Conservation (phyloP, 257 asterid species). For the Jacaranda mimosifolia region DNA sequence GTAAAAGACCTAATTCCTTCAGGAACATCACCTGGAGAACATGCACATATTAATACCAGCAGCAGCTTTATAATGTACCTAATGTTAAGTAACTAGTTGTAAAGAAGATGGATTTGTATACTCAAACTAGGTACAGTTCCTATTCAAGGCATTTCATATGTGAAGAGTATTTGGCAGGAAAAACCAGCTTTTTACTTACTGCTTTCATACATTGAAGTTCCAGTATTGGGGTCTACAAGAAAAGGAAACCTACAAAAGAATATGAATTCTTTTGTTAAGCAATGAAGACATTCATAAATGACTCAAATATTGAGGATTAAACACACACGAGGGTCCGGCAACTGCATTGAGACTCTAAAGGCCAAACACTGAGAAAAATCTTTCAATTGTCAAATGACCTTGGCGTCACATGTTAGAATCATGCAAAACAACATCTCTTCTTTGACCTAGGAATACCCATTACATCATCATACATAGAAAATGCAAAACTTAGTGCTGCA, state of each 20-base stretch:
- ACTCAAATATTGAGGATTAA: conserved; percentile 15
- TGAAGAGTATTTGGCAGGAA: background rate
- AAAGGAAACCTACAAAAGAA: conserved; percentile 73
- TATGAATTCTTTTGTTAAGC: conserved; percentile 7
- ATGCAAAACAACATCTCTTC: no score
- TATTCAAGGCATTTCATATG: background rate
- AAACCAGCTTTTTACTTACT: conserved; percentile 46
- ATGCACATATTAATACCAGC: background rate
- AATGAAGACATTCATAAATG: conserved; percentile 19
- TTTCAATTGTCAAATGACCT: background rate
- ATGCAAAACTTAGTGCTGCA: background rate
- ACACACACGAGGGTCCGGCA: background rate
- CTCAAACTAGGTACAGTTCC: background rate
- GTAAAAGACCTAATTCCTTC: background rate
- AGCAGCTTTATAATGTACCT: background rate
- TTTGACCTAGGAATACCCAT: background rate
- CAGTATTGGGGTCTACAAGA: conserved; percentile 77
- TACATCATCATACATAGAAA: background rate
- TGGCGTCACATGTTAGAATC: no score
- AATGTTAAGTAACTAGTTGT: conserved; percentile 15
- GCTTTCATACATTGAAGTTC: conserved; percentile 78
- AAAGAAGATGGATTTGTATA: background rate
- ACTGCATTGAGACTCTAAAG: conserved; percentile 7
- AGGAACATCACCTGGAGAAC: background rate
- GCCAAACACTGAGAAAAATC: background rate